Base-by-base conservation (phyloP, 192 early-diverging fungal species). In the Gryganskiella cystojenkinii region DNA sequence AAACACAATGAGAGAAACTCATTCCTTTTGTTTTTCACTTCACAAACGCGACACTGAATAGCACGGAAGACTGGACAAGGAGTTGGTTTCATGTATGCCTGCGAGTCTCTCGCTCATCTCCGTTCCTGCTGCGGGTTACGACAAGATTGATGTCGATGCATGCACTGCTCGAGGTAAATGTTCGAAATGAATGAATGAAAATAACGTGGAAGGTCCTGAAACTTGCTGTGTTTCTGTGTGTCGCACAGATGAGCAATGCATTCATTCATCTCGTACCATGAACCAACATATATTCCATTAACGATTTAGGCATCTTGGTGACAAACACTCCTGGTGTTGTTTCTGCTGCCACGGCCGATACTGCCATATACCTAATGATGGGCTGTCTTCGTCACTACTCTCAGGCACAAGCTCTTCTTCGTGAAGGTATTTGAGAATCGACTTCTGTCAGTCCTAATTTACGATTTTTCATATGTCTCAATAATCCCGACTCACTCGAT, bases 301-400 rank as follows among this genome's bases (percentile, higher is more conserved):
- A 27, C 57, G 43, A 30, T n/a, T 43, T 60, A 55, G 81, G 79
- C 0, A 76, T 86, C 15, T 61, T 64, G 19, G 64, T 86, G 9
- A 83, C 85, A 28, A 80, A 84, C 50, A 84, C 83, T 5, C 83
- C 83, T 42, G 70, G 67, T 4, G 82, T 67, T 15, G 69, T 80
- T 2, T 80, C 67, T 52, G 62, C 52, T 13, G 71, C 85, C 10
- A 82, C 83, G 1, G 85, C 83, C 3, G 85, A 86, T 35, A 80
- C 72, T n/a, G 79, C 78, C 35, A 80, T 81, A 57, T 71, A 83
- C 25, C 56, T 86, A 37, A 81, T 86, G 24, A 56, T 86, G 51
- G 83, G 80, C 33, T 82, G 81, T n/a, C 70, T 80, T 70, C 80
- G 85, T 11, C 76, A 86, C 33, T 73, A 78, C 13, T 60, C 66